Evolutionary conservation across 2,329 filamentous ascomycete genomes (phyloP), one percentile per base, ranked within the genome.

Genomic region (Apiospora marii): DNA sequence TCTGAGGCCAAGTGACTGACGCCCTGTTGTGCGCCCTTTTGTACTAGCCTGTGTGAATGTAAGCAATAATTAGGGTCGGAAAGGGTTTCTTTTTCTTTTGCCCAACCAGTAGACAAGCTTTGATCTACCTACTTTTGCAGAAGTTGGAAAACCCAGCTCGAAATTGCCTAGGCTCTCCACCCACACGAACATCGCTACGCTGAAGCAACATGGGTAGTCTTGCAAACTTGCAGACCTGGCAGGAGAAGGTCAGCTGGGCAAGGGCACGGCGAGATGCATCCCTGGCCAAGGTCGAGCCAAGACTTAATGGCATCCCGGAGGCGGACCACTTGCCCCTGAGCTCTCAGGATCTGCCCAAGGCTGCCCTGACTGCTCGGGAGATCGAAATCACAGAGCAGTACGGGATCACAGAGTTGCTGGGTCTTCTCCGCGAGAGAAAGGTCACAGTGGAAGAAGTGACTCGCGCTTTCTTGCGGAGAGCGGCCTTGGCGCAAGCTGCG

Each of bases 191-290:
- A 22, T 30, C 24, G 1, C 41, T 27, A 27, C 4, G 6, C 30
- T 3, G 27, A 46, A 22, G 3, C 41, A 48, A 19, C 19, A 68
- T 68, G 67, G 67, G 41, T n/a, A 48, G 67, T 6, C 2, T 68
- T 10, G 5, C 41, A 4, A 14, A 46, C 27, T 12, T 19, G 6
- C 24, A 68, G 41, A 30, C n/a, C 14, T 68, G 67, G 67, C 22
- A 68, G 13, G n/a, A 68, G 14, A 68, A 68, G 41, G 67, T 24
- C 14, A 27, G 13, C 43, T 68, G 41, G 67, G 67, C 67, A 7
- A 44, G 44, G 12, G 30, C 51, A n/a, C 22, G 44, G 88, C 80
- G 0, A 84, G 85, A 77, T 89, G 68, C 49, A 13, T 72, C 71
- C 37, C 51, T 74, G 5, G 24, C 71, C 4, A 72, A 70, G 44